Conservation (phyloP, 176 grass and related monocot species). For the Oryza meyeriana region DNA sequence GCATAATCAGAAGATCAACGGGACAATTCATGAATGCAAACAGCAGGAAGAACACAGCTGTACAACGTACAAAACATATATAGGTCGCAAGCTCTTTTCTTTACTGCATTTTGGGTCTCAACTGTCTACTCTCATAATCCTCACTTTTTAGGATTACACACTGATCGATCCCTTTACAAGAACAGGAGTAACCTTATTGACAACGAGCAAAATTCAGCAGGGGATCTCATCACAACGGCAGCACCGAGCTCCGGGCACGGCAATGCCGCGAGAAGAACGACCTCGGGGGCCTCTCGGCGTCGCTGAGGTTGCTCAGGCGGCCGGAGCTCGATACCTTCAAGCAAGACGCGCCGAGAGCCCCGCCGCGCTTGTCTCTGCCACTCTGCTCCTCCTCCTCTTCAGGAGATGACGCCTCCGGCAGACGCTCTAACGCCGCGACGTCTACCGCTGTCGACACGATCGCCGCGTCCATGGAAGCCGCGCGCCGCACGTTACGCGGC, state of each 20-base stretch:
- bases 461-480: constrained; percentile 58
- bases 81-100: not conserved
- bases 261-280: constrained; percentile 65
- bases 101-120: not conserved
- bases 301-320: constrained; percentile 2
- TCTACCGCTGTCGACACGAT: constrained; percentile 16
- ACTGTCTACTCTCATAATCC: not conserved
- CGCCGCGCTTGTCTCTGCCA: constrained; percentile 17
- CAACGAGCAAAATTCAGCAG: constrained; percentile 41
- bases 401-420: constrained; percentile 24
- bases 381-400: constrained; percentile 41
- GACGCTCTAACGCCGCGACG: constrained; percentile 8
- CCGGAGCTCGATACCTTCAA: constrained; percentile 9
- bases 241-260: constrained; percentile 59
- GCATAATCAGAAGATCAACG: not conserved
- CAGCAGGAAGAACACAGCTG: not conserved
- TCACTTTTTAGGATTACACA: constrained; percentile 37
- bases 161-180: not conserved
- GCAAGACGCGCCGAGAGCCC: constrained; percentile 10
- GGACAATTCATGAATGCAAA: not conserved
- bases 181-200: constrained; percentile 26
- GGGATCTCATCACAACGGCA: constrained; percentile 41
- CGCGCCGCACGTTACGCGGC: constrained; percentile 47
- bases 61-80: not conserved
- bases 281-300: constrained; percentile 40